A percentile compares a stretch with the other conserved stretches of the same genome.
Conservation (phyloP, 2,329 filamentous ascomycete genomes). For the Stachybotrys chlorohalonatus region DNA sequence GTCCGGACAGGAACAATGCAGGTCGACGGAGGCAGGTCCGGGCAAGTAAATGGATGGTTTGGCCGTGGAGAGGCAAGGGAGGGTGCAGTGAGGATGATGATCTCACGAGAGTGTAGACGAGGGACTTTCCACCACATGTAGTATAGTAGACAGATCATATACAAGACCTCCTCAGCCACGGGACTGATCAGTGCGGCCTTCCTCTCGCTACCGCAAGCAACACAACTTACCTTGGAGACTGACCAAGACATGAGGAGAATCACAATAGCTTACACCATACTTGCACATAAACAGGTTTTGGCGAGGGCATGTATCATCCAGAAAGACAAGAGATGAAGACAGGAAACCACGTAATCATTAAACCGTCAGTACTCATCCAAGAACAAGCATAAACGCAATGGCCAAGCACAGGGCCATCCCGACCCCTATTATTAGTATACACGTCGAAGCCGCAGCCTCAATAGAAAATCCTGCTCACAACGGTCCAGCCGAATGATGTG, state of each 20-base stretch:
- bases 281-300: background rate
- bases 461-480: background rate
- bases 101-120: background rate
- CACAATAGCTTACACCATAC: no score
- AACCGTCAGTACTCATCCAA: background rate
- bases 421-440: background rate
- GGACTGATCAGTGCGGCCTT: no score
- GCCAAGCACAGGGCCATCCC: background rate
- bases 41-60: background rate
- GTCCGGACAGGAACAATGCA: background rate
- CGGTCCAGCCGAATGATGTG: background rate
- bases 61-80: background rate
- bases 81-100: background rate
- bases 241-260: no score
- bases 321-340: background rate
- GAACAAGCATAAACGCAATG: background rate
- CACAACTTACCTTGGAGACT: no score
- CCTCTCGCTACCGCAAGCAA: no score
- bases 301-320: background rate
- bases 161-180: no score
- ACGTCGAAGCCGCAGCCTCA: background rate
- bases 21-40: background rate
- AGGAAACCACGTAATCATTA: background rate
- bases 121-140: no score
- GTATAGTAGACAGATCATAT: no score